Conservation (phyloP, 192 early-diverging fungal genomes). For the Spizellomyces punctatus region DNA sequence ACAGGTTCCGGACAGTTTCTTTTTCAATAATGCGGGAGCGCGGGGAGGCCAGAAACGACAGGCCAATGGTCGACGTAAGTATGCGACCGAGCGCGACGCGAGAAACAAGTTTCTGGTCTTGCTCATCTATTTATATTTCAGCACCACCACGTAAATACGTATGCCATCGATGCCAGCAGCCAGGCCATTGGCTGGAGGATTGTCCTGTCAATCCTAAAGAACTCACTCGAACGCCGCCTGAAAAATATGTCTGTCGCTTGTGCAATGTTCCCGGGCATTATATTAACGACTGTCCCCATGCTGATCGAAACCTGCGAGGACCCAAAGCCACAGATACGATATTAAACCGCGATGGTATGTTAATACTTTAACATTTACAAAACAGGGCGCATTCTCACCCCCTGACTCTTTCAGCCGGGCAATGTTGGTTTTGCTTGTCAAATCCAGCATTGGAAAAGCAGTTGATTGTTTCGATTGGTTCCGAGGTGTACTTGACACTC, state of each 20-base stretch:
- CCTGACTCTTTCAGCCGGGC: slow-evolving; percentile 30
- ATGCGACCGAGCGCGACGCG: background rate
- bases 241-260: slow-evolving; percentile 50
- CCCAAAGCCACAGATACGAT: background rate
- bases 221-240: slow-evolving; percentile 36
- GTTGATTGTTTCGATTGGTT: slow-evolving; percentile 81
- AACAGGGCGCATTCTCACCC: background rate
- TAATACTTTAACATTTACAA: background rate
- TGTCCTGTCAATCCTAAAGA: slow-evolving; percentile 33
- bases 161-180: slow-evolving; percentile 56
- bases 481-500: slow-evolving; percentile 80
- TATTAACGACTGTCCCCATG: slow-evolving; percentile 50
- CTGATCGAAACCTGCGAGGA: background rate
- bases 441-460: slow-evolving; percentile 91
- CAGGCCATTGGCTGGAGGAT: slow-evolving; percentile 60
- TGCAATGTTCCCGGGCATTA: slow-evolving; percentile 58
- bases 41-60: slow-evolving; percentile 22
- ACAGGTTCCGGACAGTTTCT: slow-evolving; percentile 44
- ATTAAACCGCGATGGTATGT: background rate
- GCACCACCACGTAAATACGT: slow-evolving; percentile 51
- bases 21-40: slow-evolving; percentile 32
- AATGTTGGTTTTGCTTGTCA: slow-evolving; percentile 96
- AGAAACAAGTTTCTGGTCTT: too few species aligned
- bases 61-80: slow-evolving; percentile 32
- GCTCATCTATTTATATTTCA: background rate